phyloP scores from a whole-genome alignment of 2,329 filamentous ascomycete species.

The Plectosphaerella sp. region DNA sequence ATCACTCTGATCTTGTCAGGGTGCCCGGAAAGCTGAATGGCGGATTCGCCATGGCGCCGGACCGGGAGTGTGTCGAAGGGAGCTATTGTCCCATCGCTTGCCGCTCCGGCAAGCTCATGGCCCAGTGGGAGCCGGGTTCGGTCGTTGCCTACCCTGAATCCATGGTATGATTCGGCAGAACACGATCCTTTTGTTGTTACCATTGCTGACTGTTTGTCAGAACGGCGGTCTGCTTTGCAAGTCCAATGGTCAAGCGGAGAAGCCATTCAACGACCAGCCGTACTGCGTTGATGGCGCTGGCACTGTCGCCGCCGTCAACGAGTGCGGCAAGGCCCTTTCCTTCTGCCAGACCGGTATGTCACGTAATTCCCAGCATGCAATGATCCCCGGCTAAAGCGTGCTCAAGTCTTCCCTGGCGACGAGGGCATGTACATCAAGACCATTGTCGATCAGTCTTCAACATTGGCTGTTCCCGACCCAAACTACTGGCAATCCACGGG shows the following conservation, averaged over 20 bases:
- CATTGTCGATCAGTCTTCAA: slow-evolving; percentile 50
- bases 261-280: slow-evolving; percentile 63
- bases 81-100: slow-evolving; percentile 75
- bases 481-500: slow-evolving; percentile 70
- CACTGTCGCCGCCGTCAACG: slow-evolving; percentile 61
- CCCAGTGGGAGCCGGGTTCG: slow-evolving; percentile 71
- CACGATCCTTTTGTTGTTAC: slow-evolving; percentile 19
- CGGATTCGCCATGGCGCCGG: slow-evolving; percentile 77
- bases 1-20: slow-evolving; percentile 59
- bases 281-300: slow-evolving; percentile 70
- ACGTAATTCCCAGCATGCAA: background rate
- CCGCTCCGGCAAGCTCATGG: slow-evolving; percentile 69
- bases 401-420: slow-evolving; percentile 61
- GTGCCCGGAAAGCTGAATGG: slow-evolving; percentile 61
- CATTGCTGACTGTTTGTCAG: slow-evolving; percentile 29
- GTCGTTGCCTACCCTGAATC: slow-evolving; percentile 66
- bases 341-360: slow-evolving; percentile 65
- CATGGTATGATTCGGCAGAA: slow-evolving; percentile 47
- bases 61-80: slow-evolving; percentile 63
- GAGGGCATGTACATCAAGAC: slow-evolving; percentile 82
- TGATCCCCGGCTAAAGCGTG: background rate
- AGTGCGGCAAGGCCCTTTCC: slow-evolving; percentile 55
- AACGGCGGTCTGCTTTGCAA: slow-evolving; percentile 73
- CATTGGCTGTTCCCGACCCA: slow-evolving; percentile 65
- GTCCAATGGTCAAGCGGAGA: slow-evolving; percentile 56